Percentiles rank a stretch among this genome's conserved stretches.
phyloP scores from a whole-genome alignment of 805 yeast genomes.

The Wickerhamiella kazuoi region DNA sequence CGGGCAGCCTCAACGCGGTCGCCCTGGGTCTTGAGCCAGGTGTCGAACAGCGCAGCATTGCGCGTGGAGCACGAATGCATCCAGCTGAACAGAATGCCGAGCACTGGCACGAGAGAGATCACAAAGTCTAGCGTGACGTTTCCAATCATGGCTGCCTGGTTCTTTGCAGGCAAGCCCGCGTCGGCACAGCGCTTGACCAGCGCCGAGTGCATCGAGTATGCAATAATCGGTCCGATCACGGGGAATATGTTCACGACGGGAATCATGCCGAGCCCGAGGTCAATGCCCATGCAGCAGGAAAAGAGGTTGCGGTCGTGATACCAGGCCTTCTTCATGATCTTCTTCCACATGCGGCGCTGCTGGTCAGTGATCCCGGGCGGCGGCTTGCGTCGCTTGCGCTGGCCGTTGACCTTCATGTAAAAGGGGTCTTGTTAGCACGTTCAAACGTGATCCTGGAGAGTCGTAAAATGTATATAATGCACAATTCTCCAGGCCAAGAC shows the following conservation, averaged over 20 bases:
- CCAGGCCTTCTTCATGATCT: slow-evolving; percentile 69
- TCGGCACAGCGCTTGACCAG: slow-evolving; percentile 43
- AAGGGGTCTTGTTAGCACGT: slow-evolving; percentile 15
- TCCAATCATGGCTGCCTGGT: slow-evolving; percentile 54
- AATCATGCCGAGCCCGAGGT: slow-evolving; percentile 62
- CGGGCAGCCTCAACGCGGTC: neutral
- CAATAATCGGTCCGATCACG: slow-evolving; percentile 62
- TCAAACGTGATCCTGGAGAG: neutral
- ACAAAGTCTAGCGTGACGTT: slow-evolving; percentile 60
- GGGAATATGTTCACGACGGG: slow-evolving; percentile 62
- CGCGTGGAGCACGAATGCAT: slow-evolving; percentile 72
- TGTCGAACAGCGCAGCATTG: slow-evolving; percentile 68
- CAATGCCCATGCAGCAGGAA: slow-evolving; percentile 33
- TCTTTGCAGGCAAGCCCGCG: slow-evolving; percentile 37
- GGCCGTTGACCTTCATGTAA: slow-evolving; percentile 29
- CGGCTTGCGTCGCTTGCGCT: slow-evolving; percentile 37
- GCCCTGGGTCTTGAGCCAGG: slow-evolving; percentile 19
- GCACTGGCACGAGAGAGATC: slow-evolving; percentile 59
- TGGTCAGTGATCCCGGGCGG: slow-evolving; percentile 39
- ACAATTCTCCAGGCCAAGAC: too few relatives aligned
- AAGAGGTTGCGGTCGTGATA: slow-evolving; percentile 58
- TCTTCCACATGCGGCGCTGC: slow-evolving; percentile 55
- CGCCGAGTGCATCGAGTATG: slow-evolving; percentile 64
- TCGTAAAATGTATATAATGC: neutral
- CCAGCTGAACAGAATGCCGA: slow-evolving; percentile 70